Evolutionary conservation across 139 green algal species (phyloP).

Genomic region (Spirogloea muscicola): DNA sequence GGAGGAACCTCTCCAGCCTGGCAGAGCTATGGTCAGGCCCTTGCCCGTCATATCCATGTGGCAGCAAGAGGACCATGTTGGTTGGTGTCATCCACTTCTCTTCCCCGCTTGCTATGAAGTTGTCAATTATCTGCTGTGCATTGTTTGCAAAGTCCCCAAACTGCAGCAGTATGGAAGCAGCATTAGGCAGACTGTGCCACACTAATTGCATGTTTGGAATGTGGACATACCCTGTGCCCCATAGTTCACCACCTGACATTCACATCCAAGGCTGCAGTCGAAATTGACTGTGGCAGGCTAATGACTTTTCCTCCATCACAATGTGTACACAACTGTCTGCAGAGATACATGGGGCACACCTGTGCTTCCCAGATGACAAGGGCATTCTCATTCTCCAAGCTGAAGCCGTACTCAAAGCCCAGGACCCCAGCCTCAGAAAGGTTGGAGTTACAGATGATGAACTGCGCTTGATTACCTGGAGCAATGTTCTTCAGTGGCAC

Average conservation of each 20-base stretch:
- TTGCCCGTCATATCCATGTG: slow-evolving; percentile 83
- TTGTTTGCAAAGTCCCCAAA: slow-evolving; percentile 98
- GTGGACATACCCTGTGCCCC: no score
- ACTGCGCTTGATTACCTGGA: slow-evolving; percentile 55
- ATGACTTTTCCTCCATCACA: no score
- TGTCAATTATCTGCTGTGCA: slow-evolving; percentile 59
- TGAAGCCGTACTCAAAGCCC: slow-evolving; percentile 83
- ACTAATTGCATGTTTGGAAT: no score
- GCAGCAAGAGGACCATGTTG: slow-evolving; percentile 73
- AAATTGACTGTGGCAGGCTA: no score
- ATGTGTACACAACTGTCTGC: no score
- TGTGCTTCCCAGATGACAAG: slow-evolving; percentile 44
- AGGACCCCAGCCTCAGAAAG: slow-evolving; percentile 55
- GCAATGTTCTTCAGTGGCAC: slow-evolving; percentile 59
- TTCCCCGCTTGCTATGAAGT: slow-evolving; percentile 66
- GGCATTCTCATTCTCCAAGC: slow-evolving; percentile 54
- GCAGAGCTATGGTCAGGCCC: slow-evolving; percentile 82
- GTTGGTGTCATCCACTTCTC: slow-evolving; percentile 82
- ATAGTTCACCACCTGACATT: no score
- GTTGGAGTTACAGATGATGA: slow-evolving; percentile 51
- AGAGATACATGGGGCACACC: slow-evolving; percentile 21
- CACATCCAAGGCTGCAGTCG: no score
- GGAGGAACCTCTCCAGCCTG: slow-evolving; percentile 90
- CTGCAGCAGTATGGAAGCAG: slow-evolving; percentile 46
- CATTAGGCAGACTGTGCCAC: no score